Conservation (phyloP, 768 basidiomycete species). For the Boletus reticulatus region DNA sequence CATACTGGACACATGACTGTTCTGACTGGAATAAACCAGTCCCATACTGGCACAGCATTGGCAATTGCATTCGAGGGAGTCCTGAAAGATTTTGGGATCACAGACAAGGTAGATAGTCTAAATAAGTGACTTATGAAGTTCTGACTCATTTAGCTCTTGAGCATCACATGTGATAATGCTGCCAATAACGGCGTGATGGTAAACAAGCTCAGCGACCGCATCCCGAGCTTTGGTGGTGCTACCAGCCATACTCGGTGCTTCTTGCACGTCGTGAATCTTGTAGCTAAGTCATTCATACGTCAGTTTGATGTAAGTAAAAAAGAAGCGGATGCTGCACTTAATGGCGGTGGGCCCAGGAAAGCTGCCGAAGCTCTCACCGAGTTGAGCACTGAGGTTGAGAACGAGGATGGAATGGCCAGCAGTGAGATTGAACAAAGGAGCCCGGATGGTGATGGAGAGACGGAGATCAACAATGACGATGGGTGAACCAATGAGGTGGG, state of each 20-base stretch:
- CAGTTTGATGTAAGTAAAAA: neutral
- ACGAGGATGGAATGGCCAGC: neutral
- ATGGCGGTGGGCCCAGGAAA: neutral
- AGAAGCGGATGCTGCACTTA: neutral
- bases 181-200: no score
- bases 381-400: neutral
- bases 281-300: neutral
- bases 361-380: neutral
- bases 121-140: neutral
- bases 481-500: constrained; percentile 27
- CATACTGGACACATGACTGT: no score
- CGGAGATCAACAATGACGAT: constrained; percentile 8
- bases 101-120: neutral
- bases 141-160: neutral
- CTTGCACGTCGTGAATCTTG: neutral
- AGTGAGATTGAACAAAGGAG: no score
- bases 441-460: neutral
- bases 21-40: neutral
- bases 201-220: no score
- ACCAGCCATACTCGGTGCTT: neutral
- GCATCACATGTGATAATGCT: neutral
- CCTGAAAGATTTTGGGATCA: neutral
- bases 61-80: neutral
- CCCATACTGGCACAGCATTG: neutral
- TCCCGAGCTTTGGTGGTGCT: no score